A percentile compares a stretch with the other conserved stretches of the same genome.
Conservation (phyloP, 2,329 filamentous ascomycete species). For the Trichoderma sp. region DNA sequence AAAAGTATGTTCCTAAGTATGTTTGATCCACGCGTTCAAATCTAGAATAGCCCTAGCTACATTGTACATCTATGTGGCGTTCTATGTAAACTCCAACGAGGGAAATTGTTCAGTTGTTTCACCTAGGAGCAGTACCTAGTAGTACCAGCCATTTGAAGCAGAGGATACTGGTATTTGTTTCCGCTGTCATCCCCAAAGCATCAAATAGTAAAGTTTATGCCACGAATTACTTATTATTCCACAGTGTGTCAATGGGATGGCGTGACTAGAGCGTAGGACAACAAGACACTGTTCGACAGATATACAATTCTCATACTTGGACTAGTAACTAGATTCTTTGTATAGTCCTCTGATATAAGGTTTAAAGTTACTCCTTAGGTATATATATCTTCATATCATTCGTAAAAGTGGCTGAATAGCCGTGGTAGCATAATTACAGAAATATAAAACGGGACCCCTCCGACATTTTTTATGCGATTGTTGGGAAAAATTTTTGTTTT, state of each 20-base stretch:
- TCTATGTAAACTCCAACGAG: not conserved
- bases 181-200: not conserved
- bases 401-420: no score
- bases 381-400: not conserved
- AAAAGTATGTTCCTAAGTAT: not conserved
- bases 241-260: not conserved
- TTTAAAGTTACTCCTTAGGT: not conserved
- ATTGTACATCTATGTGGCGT: no score
- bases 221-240: not conserved
- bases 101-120: not conserved
- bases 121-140: not conserved
- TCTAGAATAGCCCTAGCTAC: not conserved
- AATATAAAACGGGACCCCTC: no score
- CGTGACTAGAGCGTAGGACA: not conserved
- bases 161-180: not conserved
- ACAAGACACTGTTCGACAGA: not conserved
- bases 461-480: rapidly evolving
- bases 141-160: not conserved
- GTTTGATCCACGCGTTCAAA: not conserved
- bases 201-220: not conserved
- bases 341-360: not conserved
- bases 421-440: no score
- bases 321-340: not conserved
- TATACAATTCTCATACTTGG: no score
- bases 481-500: not conserved